Evolutionary conservation across 495 filamentous ascomycete genomes (phyloP).

Genomic region (Copromyces sp.): DNA sequence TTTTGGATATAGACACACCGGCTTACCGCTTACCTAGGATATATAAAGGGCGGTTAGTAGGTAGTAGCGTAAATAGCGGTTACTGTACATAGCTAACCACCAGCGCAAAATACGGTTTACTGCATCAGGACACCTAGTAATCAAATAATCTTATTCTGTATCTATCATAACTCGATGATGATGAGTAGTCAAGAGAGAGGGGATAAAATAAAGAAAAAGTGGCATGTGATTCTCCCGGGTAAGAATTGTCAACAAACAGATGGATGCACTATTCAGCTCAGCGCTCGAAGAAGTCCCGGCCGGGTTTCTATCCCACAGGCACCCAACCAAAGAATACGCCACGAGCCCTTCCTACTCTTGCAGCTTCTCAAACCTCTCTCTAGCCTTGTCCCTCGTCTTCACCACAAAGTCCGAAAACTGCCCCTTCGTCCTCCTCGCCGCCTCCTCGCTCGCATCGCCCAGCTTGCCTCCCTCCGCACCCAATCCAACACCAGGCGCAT

Average conservation of each 20-base stretch:
- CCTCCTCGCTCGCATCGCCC: conserved; percentile 76
- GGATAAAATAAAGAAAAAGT: background rate
- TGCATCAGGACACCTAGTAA: background rate
- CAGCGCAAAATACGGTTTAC: background rate
- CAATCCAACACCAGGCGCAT: conserved; percentile 73
- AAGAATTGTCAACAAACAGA: background rate
- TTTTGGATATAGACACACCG: background rate
- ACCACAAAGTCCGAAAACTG: conserved; percentile 66
- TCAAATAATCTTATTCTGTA: background rate
- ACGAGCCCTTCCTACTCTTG: conserved; percentile 3
- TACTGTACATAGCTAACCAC: background rate
- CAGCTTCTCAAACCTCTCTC: conserved; percentile 65
- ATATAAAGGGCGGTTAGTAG: background rate
- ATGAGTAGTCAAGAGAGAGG: background rate
- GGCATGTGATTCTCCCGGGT: background rate
- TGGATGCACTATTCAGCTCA: background rate
- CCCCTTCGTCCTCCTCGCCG: conserved; percentile 57
- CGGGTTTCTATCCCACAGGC: too few species aligned
- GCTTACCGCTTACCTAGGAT: background rate
- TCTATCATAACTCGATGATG: background rate
- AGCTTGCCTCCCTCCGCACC: conserved; percentile 75
- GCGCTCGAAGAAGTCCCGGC: too few species aligned
- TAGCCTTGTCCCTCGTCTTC: conserved; percentile 68
- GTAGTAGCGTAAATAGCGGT: background rate
- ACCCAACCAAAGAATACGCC: too few species aligned